Conservation (phyloP, 305 asterid species). For the Fraxinus velutina region DNA sequence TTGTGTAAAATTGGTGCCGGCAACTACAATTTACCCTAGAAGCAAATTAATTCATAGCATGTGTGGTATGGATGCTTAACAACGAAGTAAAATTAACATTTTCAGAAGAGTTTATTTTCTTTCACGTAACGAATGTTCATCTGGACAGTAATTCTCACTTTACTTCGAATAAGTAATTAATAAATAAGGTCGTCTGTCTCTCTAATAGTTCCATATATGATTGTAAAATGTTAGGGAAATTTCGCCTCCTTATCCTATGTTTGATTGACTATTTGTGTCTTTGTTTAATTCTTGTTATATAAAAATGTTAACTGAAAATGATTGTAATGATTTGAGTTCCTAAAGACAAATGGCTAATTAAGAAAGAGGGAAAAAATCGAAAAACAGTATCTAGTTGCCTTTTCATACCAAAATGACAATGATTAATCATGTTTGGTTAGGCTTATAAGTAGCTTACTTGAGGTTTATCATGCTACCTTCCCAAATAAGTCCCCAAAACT, state of each 20-base stretch:
- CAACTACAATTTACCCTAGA: not conserved
- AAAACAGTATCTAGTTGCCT: not conserved
- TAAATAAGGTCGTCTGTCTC: not conserved
- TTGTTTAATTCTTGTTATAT: too few species aligned
- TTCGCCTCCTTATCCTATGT: not conserved
- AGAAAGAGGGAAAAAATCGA: not conserved
- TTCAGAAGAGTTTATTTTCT: not conserved
- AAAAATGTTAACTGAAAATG: not conserved
- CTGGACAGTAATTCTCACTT: not conserved
- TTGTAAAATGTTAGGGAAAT: not conserved
- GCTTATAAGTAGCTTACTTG: not conserved
- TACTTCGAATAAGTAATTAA: not conserved
- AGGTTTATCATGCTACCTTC: not conserved
- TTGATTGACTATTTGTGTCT: not conserved
- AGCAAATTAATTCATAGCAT: not conserved
- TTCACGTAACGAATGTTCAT: not conserved
- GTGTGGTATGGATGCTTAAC: not conserved
- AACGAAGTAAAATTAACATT: not conserved
- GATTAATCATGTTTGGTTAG: not conserved
- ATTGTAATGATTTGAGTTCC: not conserved
- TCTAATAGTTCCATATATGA: not conserved
- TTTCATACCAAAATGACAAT: not conserved
- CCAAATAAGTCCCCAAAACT: not conserved
- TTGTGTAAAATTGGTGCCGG: not conserved
- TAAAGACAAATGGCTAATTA: not conserved